Conservation (phyloP, 192 early-diverging fungal species). For the Lunasporangiospora selenospora region DNA sequence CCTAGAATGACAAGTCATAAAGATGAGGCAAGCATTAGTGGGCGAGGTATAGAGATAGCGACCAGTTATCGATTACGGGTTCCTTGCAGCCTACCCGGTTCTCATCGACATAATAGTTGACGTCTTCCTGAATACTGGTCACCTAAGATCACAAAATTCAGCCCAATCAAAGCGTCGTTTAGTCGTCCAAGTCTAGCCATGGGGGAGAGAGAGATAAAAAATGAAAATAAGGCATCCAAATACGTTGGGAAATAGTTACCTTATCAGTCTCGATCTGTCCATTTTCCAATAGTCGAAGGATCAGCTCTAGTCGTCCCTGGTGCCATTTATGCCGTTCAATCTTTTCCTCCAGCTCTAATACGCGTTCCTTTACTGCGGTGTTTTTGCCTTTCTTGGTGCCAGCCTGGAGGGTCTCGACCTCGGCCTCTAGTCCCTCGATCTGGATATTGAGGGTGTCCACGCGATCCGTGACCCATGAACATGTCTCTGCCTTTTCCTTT, state of each 20-base stretch:
- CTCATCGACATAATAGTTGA: constrained; percentile 91
- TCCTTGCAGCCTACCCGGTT: constrained; percentile 63
- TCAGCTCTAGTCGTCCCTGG: constrained; percentile 88
- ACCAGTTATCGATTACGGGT: not conserved
- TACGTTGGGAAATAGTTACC: no score
- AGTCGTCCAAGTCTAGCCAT: no score
- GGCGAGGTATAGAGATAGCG: no score
- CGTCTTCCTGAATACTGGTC: constrained; percentile 83
- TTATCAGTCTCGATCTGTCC: constrained; percentile 86
- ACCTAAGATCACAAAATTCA: constrained; percentile 71
- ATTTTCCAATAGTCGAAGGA: constrained; percentile 93
- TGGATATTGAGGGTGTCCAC: constrained; percentile 88
- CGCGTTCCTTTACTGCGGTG: constrained; percentile 81
- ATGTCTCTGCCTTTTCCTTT: constrained; percentile 86
- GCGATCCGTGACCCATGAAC: constrained; percentile 82
- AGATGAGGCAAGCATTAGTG: no score
- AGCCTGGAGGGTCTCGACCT: constrained; percentile 76
- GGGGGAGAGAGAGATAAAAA: no score
- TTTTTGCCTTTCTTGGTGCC: constrained; percentile 80
- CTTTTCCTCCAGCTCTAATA: constrained; percentile 71
- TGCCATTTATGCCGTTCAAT: constrained; percentile 94
- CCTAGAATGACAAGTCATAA: constrained; percentile 41
- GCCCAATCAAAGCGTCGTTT: no score
- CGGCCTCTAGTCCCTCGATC: constrained; percentile 93
- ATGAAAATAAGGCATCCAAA: no score